phyloP scores from a whole-genome alignment of 495 filamentous ascomycete genomes.

The Neurospora terricola region DNA sequence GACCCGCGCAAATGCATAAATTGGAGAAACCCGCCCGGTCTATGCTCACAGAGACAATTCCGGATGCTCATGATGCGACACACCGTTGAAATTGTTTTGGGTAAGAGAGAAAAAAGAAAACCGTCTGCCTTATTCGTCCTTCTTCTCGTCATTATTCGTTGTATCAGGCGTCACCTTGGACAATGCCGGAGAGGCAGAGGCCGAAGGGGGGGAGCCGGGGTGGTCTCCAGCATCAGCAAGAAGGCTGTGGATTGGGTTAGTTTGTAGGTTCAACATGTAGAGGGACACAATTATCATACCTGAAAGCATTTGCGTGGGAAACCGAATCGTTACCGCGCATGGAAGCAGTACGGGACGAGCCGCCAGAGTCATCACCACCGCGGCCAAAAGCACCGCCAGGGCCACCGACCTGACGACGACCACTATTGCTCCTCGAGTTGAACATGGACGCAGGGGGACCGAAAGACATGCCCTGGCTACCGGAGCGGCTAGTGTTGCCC shows the following conservation, averaged over 20 bases:
- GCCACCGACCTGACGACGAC: slow-evolving; percentile 56
- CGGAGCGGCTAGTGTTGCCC: slow-evolving; percentile 39
- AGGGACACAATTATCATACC: slow-evolving; percentile 46
- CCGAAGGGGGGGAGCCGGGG: slow-evolving; percentile 54
- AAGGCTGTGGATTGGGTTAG: slow-evolving; percentile 27
- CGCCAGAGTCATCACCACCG: slow-evolving; percentile 59
- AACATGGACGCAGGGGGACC: slow-evolving; percentile 69
- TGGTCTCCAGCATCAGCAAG: slow-evolving; percentile 43
- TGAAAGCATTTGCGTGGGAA: slow-evolving; percentile 77
- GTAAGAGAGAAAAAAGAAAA: slow-evolving; percentile 14
- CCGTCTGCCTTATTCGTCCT: slow-evolving; percentile 28
- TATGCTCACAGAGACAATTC: slow-evolving; percentile 20
- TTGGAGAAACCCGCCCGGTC: slow-evolving; percentile 27
- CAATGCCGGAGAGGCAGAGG: slow-evolving; percentile 45
- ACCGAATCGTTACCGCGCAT: slow-evolving; percentile 56
- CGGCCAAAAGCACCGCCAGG: slow-evolving; percentile 59
- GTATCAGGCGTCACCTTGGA: slow-evolving; percentile 53
- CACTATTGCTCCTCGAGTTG: slow-evolving; percentile 68
- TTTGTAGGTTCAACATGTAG: slow-evolving; percentile 9
- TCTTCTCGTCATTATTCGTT: slow-evolving; percentile 34
- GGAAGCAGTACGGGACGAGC: slow-evolving; percentile 78
- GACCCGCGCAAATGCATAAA: slow-evolving; percentile 28
- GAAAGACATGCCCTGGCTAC: slow-evolving; percentile 57
- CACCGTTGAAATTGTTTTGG: slow-evolving; percentile 9
- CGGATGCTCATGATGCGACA: slow-evolving; percentile 20